Evolutionary conservation across 345 rosid genomes (phyloP).

Genomic region (Eucalyptus cloeziana): DNA sequence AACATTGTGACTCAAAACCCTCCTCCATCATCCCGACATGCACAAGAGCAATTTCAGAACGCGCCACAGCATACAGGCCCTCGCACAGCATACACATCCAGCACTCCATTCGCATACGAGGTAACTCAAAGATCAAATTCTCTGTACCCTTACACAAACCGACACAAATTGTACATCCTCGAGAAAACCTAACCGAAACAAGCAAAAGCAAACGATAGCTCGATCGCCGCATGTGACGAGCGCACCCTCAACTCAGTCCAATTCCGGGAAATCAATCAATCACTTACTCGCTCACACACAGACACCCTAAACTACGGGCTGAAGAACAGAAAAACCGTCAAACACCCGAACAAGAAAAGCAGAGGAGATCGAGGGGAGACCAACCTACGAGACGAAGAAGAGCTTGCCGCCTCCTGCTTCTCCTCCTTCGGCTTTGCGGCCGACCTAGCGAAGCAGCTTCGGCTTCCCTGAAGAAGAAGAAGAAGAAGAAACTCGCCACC

Average conservation of each 20-base stretch:
- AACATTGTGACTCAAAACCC: background rate
- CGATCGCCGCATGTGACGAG: background rate
- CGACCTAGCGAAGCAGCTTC: conserved; percentile 56
- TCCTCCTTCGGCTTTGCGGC: conserved; percentile 47
- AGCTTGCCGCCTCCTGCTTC: conserved; percentile 31
- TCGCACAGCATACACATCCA: background rate
- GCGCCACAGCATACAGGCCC: background rate
- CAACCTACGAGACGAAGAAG: conserved; percentile 38
- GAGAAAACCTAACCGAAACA: background rate
- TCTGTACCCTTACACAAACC: background rate
- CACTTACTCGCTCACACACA: background rate
- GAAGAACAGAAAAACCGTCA: background rate
- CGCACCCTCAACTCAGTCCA: background rate
- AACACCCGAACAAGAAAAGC: background rate
- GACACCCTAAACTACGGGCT: background rate
- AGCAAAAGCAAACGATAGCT: background rate
- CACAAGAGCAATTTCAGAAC: background rate
- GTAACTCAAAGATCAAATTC: background rate
- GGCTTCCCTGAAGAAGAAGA: conserved; percentile 39
- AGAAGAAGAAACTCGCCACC: conserved; percentile 1
- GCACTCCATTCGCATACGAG: background rate
- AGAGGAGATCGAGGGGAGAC: background rate
- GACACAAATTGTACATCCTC: background rate
- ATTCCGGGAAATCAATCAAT: background rate
- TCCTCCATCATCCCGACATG: background rate